phyloP scores from a whole-genome alignment of 345 rosid genomes.

The Turritis glabra region DNA sequence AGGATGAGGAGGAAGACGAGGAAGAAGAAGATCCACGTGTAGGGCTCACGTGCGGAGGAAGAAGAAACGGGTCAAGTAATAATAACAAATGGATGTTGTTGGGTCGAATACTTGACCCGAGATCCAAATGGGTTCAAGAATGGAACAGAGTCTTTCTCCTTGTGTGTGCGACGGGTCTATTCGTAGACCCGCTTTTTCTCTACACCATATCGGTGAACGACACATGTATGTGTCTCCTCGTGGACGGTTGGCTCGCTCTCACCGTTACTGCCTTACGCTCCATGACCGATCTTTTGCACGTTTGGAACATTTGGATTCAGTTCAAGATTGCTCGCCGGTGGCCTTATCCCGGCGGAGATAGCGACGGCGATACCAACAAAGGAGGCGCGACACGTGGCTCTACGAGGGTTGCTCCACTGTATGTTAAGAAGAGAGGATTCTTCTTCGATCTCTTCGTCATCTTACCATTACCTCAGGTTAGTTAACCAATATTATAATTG shows the following conservation, averaged over 20 bases:
- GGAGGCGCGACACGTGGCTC: slow-evolving; percentile 29
- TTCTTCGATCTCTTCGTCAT: slow-evolving; percentile 84
- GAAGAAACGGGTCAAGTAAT: slow-evolving; percentile 31
- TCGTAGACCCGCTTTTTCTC: slow-evolving; percentile 94
- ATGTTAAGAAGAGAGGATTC: slow-evolving; percentile 67
- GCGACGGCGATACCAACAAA: slow-evolving; percentile 25
- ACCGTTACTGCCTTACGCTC: slow-evolving; percentile 90
- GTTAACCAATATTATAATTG: background rate
- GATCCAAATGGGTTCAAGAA: slow-evolving; percentile 81
- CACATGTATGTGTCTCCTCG: slow-evolving; percentile 70
- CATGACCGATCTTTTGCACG: slow-evolving; percentile 82
- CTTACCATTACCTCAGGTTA: slow-evolving; percentile 91
- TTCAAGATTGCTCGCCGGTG: slow-evolving; percentile 55
- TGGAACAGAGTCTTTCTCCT: slow-evolving; percentile 89
- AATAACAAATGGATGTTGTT: slow-evolving; percentile 46
- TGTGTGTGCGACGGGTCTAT: slow-evolving; percentile 78
- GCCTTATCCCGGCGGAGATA: slow-evolving; percentile 33
- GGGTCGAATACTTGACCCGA: slow-evolving; percentile 79
- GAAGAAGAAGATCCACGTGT: slow-evolving; percentile 35
- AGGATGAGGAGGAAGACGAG: slow-evolving; percentile 16
- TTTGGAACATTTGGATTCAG: slow-evolving; percentile 91
- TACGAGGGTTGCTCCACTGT: slow-evolving; percentile 40
- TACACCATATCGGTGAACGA: slow-evolving; percentile 76
- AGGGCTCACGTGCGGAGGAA: slow-evolving; percentile 32
- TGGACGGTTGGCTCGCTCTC: slow-evolving; percentile 93